These are phyloP conservation scores for Hypoxylon lienhwacheense DNA, from an alignment of 495 filamentous ascomycete species.

Conservation along the genomic window DNA sequence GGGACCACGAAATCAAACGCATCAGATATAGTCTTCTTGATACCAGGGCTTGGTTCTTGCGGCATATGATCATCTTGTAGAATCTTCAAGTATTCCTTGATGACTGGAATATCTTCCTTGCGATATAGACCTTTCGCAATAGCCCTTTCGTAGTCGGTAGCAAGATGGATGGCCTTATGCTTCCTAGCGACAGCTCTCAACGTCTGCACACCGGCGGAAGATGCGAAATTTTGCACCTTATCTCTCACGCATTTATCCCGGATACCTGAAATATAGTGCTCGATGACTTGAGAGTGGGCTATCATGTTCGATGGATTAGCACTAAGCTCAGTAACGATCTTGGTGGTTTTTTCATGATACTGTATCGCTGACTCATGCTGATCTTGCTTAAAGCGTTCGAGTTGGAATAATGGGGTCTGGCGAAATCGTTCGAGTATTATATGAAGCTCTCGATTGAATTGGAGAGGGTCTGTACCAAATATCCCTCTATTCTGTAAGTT, in stretches of 20 bases:
- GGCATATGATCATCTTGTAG: conserved; percentile 38
- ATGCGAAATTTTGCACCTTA: conserved; percentile 42
- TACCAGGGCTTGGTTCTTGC: conserved; percentile 19
- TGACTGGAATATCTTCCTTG: conserved; percentile 27
- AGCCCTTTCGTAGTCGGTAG: conserved; percentile 50
- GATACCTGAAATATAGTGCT: conserved; percentile 53
- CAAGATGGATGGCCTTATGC: conserved; percentile 53
- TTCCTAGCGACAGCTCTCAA: conserved; percentile 42
- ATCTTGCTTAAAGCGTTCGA: conserved; percentile 50
- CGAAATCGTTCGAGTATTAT: conserved; percentile 46
- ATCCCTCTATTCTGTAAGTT: conserved; percentile 39
- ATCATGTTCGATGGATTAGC: conserved; percentile 19
- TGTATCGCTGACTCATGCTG: conserved; percentile 47
- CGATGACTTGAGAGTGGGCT: conserved; percentile 31
- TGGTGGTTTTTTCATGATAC: conserved; percentile 47
- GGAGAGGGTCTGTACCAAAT: conserved; percentile 43
- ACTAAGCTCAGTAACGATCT: conserved; percentile 42
- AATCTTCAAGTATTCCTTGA: conserved; percentile 48
- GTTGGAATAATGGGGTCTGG: conserved; percentile 49
- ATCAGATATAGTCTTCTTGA: background rate
- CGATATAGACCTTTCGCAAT: conserved; percentile 47
- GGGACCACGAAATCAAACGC: conserved; percentile 34
- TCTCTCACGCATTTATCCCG: conserved; percentile 39
- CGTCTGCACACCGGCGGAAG: conserved; percentile 8
- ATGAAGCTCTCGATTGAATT: conserved; percentile 53